A percentile compares a stretch with the other conserved stretches of the same genome.
phyloP scores from a whole-genome alignment of 148 eudicot genomes.

The Rhododendron griersonianum region DNA sequence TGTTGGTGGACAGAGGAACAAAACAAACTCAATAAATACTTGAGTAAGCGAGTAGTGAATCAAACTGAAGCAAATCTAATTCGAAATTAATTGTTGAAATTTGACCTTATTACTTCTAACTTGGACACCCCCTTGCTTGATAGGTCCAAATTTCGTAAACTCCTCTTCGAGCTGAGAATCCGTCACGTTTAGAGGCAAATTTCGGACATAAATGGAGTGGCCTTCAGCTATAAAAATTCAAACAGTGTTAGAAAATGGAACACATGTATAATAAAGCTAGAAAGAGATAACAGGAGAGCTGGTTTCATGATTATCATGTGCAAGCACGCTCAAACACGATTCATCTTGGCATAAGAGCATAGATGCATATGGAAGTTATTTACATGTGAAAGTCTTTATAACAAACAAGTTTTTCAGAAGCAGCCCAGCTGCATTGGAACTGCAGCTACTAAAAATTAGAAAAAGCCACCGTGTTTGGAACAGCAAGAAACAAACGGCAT shows the following conservation, averaged over 20 bases:
- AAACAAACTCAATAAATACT: background rate
- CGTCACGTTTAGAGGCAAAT: slow-evolving; percentile 39
- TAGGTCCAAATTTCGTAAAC: slow-evolving; percentile 48
- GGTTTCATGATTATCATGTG: background rate
- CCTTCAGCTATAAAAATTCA: slow-evolving; percentile 32
- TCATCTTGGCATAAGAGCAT: background rate
- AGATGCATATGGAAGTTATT: background rate
- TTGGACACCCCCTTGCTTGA: slow-evolving; percentile 47
- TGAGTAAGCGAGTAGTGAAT: background rate
- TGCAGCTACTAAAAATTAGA: background rate
- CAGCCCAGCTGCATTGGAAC: background rate
- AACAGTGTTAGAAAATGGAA: background rate
- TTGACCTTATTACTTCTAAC: slow-evolving; percentile 51
- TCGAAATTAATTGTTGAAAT: background rate
- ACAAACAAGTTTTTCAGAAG: background rate
- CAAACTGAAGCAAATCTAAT: background rate
- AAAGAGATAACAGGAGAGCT: background rate
- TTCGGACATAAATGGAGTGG: slow-evolving; percentile 38
- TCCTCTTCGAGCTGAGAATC: slow-evolving; percentile 40
- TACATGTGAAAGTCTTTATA: background rate
- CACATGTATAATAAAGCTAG: background rate
- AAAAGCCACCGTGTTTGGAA: background rate
- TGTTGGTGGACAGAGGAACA: slow-evolving; percentile 21
- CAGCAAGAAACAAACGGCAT: slow-evolving; percentile 1
- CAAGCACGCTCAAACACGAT: background rate